Conservation (phyloP, 768 basidiomycete genomes). For the Boletus edulis region DNA sequence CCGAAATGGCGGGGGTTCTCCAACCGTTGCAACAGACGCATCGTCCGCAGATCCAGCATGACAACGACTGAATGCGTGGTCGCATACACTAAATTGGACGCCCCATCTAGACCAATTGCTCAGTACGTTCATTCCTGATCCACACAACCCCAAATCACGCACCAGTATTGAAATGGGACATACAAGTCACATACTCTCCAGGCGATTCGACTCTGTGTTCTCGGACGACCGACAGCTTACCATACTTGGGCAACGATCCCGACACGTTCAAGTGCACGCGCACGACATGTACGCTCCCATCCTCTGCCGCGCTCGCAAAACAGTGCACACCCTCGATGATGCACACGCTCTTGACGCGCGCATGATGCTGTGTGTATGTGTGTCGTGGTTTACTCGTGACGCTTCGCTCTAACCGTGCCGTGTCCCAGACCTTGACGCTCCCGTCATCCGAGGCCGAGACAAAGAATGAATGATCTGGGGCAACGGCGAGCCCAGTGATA, state of each 20-base stretch:
- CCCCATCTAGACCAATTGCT: constrained; percentile 46
- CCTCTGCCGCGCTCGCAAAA: constrained; percentile 83
- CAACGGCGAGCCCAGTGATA: constrained; percentile 77
- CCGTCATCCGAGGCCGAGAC: constrained; percentile 92
- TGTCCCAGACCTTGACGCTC: constrained; percentile 91
- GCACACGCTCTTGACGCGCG: constrained; percentile 66
- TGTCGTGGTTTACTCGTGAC: constrained; percentile 82
- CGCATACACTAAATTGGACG: constrained; percentile 82
- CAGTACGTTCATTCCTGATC: neutral
- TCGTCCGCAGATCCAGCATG: constrained; percentile 81
- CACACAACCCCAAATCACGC: constrained; percentile 7
- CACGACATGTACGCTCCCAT: constrained; percentile 81
- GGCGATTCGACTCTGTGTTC: constrained; percentile 71
- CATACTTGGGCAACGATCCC: constrained; percentile 78
- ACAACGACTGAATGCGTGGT: constrained; percentile 79
- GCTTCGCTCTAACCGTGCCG: constrained; percentile 89
- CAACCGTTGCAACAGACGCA: constrained; percentile 73
- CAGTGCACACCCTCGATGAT: constrained; percentile 86
- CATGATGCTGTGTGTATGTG: constrained; percentile 71
- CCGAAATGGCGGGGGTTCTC: constrained; percentile 85
- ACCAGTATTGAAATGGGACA: constrained; percentile 83
- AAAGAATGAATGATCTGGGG: constrained; percentile 95
- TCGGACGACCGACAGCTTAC: constrained; percentile 73
- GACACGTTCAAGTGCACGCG: constrained; percentile 72
- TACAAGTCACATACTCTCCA: constrained; percentile 81